Evolutionary conservation across 768 basidiomycete genomes (phyloP).

Genomic region (Termitomyces eurrhizus): DNA sequence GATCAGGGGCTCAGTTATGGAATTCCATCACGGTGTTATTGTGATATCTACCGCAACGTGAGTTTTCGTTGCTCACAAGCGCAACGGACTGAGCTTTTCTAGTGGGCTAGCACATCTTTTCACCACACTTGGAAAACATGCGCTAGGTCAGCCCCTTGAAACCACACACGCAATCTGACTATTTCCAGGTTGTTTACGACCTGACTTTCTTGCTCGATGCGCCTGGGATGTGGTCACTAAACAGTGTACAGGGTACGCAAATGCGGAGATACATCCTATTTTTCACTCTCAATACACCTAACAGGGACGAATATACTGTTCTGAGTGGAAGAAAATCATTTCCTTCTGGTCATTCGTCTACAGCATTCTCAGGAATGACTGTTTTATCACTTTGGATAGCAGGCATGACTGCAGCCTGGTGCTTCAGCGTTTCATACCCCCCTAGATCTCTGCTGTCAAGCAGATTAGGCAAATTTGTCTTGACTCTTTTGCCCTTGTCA

Average conservation of each 20-base stretch:
- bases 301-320: constrained; percentile 34
- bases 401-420: constrained; percentile 61
- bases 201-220: constrained; percentile 65
- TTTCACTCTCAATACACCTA: constrained; percentile 2
- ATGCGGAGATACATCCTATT: neutral
- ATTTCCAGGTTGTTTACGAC: constrained; percentile 47
- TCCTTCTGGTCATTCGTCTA: constrained; percentile 68
- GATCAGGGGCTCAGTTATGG: constrained; percentile 40
- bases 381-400: constrained; percentile 61
- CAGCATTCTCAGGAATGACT: constrained; percentile 62
- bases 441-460: constrained; percentile 37
- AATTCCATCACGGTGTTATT: constrained; percentile 57
- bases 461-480: constrained; percentile 38
- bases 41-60: constrained; percentile 42
- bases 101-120: constrained; percentile 43
- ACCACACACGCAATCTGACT: neutral
- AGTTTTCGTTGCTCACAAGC: constrained; percentile 11
- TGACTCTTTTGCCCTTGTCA: constrained; percentile 50
- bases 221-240: constrained; percentile 47
- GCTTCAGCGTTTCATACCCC: constrained; percentile 36
- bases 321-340: constrained; percentile 57
- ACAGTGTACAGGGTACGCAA: constrained; percentile 54
- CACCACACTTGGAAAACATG: constrained; percentile 52
- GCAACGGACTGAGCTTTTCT: neutral
- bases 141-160: constrained; percentile 42